These are phyloP conservation scores for Vicia faba DNA, from an alignment of 306 rosid species.

Conservation along the genomic window DNA sequence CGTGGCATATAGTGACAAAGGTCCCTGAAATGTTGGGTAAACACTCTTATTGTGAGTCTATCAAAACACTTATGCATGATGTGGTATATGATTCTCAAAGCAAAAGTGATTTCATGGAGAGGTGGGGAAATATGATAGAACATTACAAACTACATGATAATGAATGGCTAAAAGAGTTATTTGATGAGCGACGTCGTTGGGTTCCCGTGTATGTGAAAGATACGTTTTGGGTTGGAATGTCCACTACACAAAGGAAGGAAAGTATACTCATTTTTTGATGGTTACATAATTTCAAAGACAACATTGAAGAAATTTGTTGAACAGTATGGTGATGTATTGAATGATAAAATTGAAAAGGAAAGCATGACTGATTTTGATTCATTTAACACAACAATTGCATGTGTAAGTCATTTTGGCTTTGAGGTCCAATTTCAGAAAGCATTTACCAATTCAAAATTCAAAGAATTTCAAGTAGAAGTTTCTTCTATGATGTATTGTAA, in stretches of 20 bases:
- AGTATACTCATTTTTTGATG: constrained; percentile 15
- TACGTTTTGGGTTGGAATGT: constrained; percentile 21
- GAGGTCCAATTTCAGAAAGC: constrained; percentile 13
- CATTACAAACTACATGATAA: constrained; percentile 8
- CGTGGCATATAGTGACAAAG: constrained; percentile 1
- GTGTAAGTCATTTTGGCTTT: constrained; percentile 16
- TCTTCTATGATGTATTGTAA: constrained; percentile 20
- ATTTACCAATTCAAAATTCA: constrained; percentile 2
- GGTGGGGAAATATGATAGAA: constrained; percentile 11
- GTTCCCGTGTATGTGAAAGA: constrained; percentile 12
- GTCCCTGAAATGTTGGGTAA: constrained; percentile 9
- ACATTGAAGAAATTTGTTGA: constrained; percentile 16
- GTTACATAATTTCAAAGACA: constrained; percentile 6
- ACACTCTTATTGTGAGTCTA: constrained; percentile 3
- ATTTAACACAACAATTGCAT: constrained; percentile 16
- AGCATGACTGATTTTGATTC: constrained; percentile 23
- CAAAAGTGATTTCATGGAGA: constrained; percentile 22
- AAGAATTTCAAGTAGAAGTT: constrained; percentile 20
- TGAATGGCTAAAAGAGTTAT: constrained; percentile 17
- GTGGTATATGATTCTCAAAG: constrained; percentile 8
- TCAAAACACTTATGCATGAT: constrained; percentile 6
- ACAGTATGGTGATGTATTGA: constrained; percentile 7
- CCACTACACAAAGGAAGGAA: constrained; percentile 10
- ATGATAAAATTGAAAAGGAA: constrained; percentile 22
- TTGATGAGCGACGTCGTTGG: constrained; percentile 13